Evolutionary conservation across 257 asterid species (phyloP), one percentile per base, ranked within the genome.

Genomic region (Lavandula angustifolia): DNA sequence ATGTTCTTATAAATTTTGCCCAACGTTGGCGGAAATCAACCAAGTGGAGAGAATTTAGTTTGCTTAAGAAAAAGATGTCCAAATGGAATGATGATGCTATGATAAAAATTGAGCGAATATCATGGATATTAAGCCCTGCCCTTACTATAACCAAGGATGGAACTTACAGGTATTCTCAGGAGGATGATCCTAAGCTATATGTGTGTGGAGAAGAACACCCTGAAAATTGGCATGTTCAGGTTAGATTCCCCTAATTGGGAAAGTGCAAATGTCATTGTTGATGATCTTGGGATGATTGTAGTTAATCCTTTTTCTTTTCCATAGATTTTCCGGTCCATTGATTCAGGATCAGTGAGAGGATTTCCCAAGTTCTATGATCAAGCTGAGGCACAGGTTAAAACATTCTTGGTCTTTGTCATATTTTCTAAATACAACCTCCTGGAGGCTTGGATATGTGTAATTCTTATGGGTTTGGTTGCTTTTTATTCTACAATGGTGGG

Each of bases 11-110:
- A 65, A 92, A 92, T 81, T 92, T 92, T 81, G 96, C 95, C 63
- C 97, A 92, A 59, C 95, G 98, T n/a, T 92, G 98, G 98, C 84
- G 85, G 38, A 92, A 80, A 84, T 85, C 98, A n/a, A 89, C 96
- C 51, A 89, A 73, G 79, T 89, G 96, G 96, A 84, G 73, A 77
- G 95, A 89, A 68, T 91, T 88, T 78, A 79, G 87, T 64, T 74
- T 88, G 4, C 80, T 91, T n/a, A 87, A 73, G 81, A 92, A 87
- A 75, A 76, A 69, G 73, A 78, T 81, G 61, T 35, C 92, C 40
- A 80, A 65, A 14, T 92, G 96, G 98, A 71, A 82, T 72, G 98
- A 92, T 78, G 98, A 92, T 76, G 81, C 98, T 67, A 84, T 92
- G 95, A 71, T 92, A 65, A 87, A 83, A 80, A 82, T 92, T 53